Evolutionary conservation across 371 early-diverging fungal species (phyloP), one percentile per base, ranked within the genome.

Genomic region (Mucor indicus): DNA sequence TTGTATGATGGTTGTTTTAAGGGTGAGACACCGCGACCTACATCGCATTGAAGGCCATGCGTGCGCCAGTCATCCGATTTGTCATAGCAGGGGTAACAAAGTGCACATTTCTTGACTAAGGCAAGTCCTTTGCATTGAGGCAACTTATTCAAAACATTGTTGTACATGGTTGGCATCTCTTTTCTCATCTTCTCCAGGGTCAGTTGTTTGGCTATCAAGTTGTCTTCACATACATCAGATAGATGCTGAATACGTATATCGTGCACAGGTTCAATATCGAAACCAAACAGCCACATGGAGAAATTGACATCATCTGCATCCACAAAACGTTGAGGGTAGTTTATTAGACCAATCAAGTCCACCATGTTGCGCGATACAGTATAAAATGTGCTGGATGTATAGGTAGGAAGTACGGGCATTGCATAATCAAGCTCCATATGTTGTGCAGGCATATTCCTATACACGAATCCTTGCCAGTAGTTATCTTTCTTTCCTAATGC

Each of bases 401-500:
- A 81, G 2, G 77, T 58, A 10, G 82, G 82, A 23, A 84, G 64
- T 13, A 81, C 50, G 1, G 80, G 79, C 23, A 84, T 60, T 10
- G 57, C 58, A 53, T 69, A 81, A 35, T 78, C 68, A 2, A 48
- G 8, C 0, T 39, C 32, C 32, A 55, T 20, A n/a, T 44, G 44
- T 38, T 53, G 53, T 5, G 51, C 55, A 56, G 54, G 64, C 67
- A 68, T 79, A 44, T 69, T 79, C 83, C 80, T 76, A 55, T 77
- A 80, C 0, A 67, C 73, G 38, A 84, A 64, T 11, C 82, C 84
- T 17, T 61, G 64, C 84, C 82, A 84, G 35, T 79, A 73, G n/a
- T 69, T 67, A 4, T 64, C 57, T 30, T 44, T 47, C 4, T 57
- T 53, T 4, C 72, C 75, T 8, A 61, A 40, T 4, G 59, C 57